Evolutionary conservation across 805 yeast genomes (phyloP).

Genomic region (Lipomyces sp.): DNA sequence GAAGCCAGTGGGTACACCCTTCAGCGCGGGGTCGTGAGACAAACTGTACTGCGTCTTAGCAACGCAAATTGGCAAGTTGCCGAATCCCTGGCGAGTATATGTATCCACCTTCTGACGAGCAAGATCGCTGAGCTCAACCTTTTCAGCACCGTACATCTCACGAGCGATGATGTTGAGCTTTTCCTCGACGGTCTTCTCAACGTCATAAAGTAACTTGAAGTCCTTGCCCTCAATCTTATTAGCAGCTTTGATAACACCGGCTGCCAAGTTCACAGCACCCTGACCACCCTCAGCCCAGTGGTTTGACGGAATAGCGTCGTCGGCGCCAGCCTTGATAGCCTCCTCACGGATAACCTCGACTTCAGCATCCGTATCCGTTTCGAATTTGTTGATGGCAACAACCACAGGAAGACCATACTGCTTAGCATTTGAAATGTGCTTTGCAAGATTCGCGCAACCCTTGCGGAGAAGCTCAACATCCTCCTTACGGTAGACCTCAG

Average conservation of each 20-base stretch:
- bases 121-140: conserved; percentile 73
- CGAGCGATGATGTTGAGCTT: conserved; percentile 76
- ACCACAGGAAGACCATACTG: conserved; percentile 87
- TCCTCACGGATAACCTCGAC: conserved; percentile 74
- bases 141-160: conserved; percentile 90
- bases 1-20: conserved; percentile 94
- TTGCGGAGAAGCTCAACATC: conserved; percentile 70
- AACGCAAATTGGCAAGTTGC: conserved; percentile 87
- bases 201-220: conserved; percentile 66
- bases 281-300: conserved; percentile 96
- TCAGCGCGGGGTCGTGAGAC: conserved; percentile 87
- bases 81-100: conserved; percentile 84
- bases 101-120: conserved; percentile 79
- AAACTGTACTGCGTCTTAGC: conserved; percentile 97
- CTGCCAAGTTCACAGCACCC: conserved; percentile 82
- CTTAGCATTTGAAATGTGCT: conserved; percentile 83
- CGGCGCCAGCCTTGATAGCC: conserved; percentile 88
- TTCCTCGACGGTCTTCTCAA: conserved; percentile 66
- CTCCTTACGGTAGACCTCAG: conserved; percentile 75
- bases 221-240: conserved; percentile 44
- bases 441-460: conserved; percentile 85
- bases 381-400: conserved; percentile 88
- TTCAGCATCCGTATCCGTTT: conserved; percentile 77
- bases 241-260: conserved; percentile 71
- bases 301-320: conserved; percentile 81